Evolutionary conservation across 129 eudicot species (phyloP), one percentile per base, ranked within the genome.

Genomic region (Mikania micrantha): DNA sequence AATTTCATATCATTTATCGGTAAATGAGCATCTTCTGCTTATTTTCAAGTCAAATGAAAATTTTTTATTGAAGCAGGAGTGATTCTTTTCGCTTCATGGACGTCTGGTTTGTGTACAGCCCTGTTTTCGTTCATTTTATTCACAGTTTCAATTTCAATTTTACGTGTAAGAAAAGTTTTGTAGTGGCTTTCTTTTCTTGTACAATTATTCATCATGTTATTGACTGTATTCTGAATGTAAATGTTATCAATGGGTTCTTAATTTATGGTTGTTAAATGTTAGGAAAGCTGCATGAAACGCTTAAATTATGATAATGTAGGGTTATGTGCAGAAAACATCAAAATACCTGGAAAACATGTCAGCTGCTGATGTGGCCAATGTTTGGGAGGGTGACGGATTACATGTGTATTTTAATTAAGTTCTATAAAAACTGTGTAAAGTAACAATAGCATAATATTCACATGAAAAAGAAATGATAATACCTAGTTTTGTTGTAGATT

Each of bases 101-200:
- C 62, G 63, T 66, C 60, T 66, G 63, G 74, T 58, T 74, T 70
- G 78, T 91, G 97, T 91, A 91, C 96, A 91, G 96, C 83, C 80
- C 50, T 13, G 77, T 85, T 83, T 68, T 66, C 54, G 38, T 53
- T 25, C 21, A 49, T 49, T 49, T 49, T 27, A 19, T 19, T 49
- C 22, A 21, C 59, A 11, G 1, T 52, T 22, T 21, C 31, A 21
- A 3, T 42, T 42, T 77, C 77, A 71, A 74, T 76, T 86, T 87
- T 70, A 73, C 77, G 83, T 56, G 62, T 56, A 56, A 56, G 62
- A 56, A 56, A 56, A 41, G 69, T 64, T 64, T 64, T 64, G 69
- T 64, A 64, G 69, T 10, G 52, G 69, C 53, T 64, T 64, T 40
- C 38, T 27, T 54, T 63, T 63, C 67, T 63, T 63, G 39, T 63